Evolutionary conservation across 2,329 filamentous ascomycete species (phyloP).

Genomic region (Mycosphaerella sp.): DNA sequence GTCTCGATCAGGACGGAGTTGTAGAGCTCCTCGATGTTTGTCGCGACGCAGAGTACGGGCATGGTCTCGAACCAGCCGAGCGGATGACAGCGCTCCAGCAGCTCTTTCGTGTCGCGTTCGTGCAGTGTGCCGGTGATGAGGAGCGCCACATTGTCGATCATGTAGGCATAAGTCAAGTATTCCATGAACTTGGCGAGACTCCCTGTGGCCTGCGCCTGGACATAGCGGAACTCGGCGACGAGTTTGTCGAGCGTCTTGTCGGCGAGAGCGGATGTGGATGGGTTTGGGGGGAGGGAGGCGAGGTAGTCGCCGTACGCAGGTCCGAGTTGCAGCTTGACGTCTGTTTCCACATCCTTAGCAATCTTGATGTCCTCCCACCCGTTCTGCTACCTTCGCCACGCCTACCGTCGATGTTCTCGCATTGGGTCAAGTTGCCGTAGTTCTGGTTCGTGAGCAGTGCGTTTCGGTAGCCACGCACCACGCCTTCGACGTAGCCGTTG

Average conservation of each 20-base stretch:
- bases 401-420: conserved; percentile 92
- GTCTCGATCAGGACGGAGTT: conserved; percentile 97
- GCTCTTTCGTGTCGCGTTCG: conserved; percentile 91
- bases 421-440: conserved; percentile 95
- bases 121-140: conserved; percentile 97
- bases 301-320: conserved; percentile 98
- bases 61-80: conserved; percentile 99
- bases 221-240: conserved; percentile 92
- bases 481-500: conserved; percentile 86
- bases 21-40: conserved; percentile 97
- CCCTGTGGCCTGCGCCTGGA: conserved; percentile 87
- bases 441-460: conserved; percentile 80
- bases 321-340: conserved; percentile 95
- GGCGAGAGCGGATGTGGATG: conserved; percentile 90
- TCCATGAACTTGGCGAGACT: conserved; percentile 93
- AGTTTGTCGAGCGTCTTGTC: conserved; percentile 97
- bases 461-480: conserved; percentile 95
- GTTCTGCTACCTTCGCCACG: background rate
- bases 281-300: conserved; percentile 85
- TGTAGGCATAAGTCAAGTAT: conserved; percentile 97
- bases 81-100: conserved; percentile 91
- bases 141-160: conserved; percentile 99
- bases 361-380: background rate
- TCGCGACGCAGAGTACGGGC: conserved; percentile 94
- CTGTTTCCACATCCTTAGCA: conserved; percentile 43